Base-by-base conservation (phyloP, 176 grass and related monocot genomes). In the Alopecurus myosuroides region DNA sequence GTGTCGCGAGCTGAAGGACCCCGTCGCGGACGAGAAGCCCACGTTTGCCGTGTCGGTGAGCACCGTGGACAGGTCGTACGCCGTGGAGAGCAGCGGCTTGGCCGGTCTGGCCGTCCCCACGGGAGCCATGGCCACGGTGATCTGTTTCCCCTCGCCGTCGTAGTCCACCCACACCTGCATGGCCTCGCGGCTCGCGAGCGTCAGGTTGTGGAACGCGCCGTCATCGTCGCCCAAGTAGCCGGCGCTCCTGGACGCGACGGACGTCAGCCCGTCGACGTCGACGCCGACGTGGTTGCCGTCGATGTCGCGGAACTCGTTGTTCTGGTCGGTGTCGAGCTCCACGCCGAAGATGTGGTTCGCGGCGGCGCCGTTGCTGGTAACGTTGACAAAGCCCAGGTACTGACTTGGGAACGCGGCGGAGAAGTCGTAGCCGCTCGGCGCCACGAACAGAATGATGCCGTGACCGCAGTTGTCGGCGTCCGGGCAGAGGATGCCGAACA, bases 231-330 rank as follows among this genome's bases (percentile, higher is more conserved):
- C 39, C 6, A 71, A 71, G 77, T 95, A 95, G 9, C 88, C 85
- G 1, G 90, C 82, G 56, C 29, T 23, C 50, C 12, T 12, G 50
- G 93, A 81, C 26, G 13, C 19, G 20, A 76, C 49, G 25, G 90
- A 95, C 1, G 2, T 46, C 42, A 95, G 64, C 68, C 82, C 67
- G 41, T 94, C 88, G 67, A 90, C 79, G 76, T 95, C 85, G 49
- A 95, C 48, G 18, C 93, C 90, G 1, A 94, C 76, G 28, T 91
- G 86, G 61, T 91, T 94, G n/a, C 63, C 76, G 48, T 88, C 41
- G 70, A 91, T 85, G 35, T 91, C 92, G 2, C 77, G 35, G 71
- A 91, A 89, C 65, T 91, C 92, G 17, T 85, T 29, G 53, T 50
- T 87, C 6, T 61, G 44, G 49, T 90, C 46, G 1, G 89, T 89